A percentile compares a stretch with the other conserved stretches of the same genome.
phyloP scores from a whole-genome alignment of 2,329 filamentous ascomycete species.

The Colletotrichum melonis region DNA sequence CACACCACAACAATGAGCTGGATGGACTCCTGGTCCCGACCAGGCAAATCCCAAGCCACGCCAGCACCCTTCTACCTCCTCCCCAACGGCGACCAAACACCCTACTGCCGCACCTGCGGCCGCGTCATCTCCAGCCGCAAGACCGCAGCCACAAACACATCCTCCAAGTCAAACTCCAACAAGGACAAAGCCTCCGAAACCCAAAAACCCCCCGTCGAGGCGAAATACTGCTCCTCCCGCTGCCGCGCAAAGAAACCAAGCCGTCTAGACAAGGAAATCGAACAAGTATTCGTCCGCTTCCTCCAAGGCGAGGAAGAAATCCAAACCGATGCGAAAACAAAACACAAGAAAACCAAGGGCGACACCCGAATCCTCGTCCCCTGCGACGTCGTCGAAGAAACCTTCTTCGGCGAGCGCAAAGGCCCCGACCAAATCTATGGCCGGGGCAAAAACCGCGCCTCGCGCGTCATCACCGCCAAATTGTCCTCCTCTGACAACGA shows the following conservation, averaged over 20 bases:
- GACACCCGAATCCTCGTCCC: conserved; percentile 61
- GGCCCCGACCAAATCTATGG: conserved; percentile 49
- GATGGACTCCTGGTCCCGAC: conserved; percentile 56
- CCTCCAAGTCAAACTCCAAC: background rate
- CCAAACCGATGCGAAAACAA: background rate
- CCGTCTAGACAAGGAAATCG: conserved; percentile 62
- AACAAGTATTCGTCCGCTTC: conserved; percentile 57
- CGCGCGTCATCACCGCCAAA: conserved; percentile 48
- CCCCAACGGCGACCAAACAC: conserved; percentile 56
- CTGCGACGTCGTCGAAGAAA: conserved; percentile 62
- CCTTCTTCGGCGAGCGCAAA: conserved; percentile 40
- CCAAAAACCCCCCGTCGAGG: conserved; percentile 36
- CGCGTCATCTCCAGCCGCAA: conserved; percentile 59
- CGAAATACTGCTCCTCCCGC: conserved; percentile 68
- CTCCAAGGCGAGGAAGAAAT: conserved; percentile 39
- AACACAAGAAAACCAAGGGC: conserved; percentile 54
- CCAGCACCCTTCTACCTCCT: conserved; percentile 67
- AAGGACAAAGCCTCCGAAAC: conserved; percentile 34
- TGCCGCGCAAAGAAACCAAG: conserved; percentile 64
- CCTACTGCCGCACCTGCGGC: conserved; percentile 69
- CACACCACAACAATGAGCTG: conserved; percentile 48
- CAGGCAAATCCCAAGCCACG: conserved; percentile 51
- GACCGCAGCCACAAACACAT: conserved; percentile 39
- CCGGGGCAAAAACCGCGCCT: conserved; percentile 56
- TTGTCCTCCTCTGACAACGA: conserved; percentile 37